phyloP scores from a whole-genome alignment of 768 basidiomycete genomes.

The Cubamyces lactineus region DNA sequence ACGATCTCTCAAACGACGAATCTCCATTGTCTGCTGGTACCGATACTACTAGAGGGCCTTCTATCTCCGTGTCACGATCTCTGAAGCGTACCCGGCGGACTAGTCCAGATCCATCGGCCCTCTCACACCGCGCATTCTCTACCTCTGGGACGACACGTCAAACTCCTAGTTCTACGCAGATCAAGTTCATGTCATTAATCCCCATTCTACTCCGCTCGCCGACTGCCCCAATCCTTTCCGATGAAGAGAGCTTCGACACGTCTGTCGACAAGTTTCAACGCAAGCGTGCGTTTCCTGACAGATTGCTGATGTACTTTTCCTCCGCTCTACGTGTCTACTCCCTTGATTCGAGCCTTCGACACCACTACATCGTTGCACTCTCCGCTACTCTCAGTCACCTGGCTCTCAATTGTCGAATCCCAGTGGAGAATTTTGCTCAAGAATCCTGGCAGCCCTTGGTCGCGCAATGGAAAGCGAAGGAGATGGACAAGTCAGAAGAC shows the following conservation, averaged over 20 bases:
- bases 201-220: slow-evolving; percentile 60
- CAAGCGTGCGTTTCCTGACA: slow-evolving; percentile 39
- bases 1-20: slow-evolving; percentile 35
- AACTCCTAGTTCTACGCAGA: slow-evolving; percentile 56
- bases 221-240: slow-evolving; percentile 57
- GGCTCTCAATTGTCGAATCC: slow-evolving; percentile 71
- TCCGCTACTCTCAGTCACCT: slow-evolving; percentile 72
- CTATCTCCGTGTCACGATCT: not conserved
- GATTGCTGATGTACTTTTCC: slow-evolving; percentile 60
- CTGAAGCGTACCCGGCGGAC: slow-evolving; percentile 1
- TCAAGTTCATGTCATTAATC: slow-evolving; percentile 72
- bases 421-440: slow-evolving; percentile 62
- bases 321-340: slow-evolving; percentile 70
- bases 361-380: slow-evolving; percentile 70
- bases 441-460: slow-evolving; percentile 67
- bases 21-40: not conserved
- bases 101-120: not conserved
- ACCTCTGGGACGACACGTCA: not conserved
- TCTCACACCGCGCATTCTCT: not conserved
- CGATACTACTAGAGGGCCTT: not conserved
- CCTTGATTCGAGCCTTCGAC: slow-evolving; percentile 76
- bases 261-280: no score
- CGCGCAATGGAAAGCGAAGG: slow-evolving; percentile 78
- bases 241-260: slow-evolving; percentile 25
- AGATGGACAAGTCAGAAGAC: slow-evolving; percentile 74